phyloP scores from a whole-genome alignment of 2,329 filamentous ascomycete species.

The Trichoderma atroviride region DNA sequence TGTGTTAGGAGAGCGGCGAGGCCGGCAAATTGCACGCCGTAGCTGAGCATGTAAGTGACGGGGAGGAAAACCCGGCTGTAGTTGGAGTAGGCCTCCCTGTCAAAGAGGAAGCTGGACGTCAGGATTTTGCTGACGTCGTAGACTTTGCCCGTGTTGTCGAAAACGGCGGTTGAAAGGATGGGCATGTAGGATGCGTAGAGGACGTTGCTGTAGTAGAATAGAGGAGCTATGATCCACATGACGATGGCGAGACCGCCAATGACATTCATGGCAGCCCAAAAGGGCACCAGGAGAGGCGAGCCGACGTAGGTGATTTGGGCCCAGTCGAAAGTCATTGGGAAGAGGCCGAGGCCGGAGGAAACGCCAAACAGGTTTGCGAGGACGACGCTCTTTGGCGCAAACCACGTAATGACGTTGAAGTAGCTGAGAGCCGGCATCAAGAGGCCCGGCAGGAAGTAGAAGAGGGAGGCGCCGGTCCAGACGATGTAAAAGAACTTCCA shows the following conservation, averaged over 20 bases:
- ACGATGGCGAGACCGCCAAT: conserved; percentile 77
- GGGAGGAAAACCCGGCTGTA: conserved; percentile 85
- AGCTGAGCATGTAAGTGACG: conserved; percentile 85
- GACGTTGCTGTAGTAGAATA: conserved; percentile 79
- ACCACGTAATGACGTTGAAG: conserved; percentile 88
- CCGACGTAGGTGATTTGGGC: conserved; percentile 87
- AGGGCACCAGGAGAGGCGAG: conserved; percentile 79
- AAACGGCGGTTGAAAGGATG: conserved; percentile 80
- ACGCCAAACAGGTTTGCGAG: conserved; percentile 85
- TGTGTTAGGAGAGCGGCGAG: conserved; percentile 79
- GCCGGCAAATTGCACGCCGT: conserved; percentile 83
- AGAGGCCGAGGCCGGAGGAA: conserved; percentile 79
- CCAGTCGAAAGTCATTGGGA: conserved; percentile 90
- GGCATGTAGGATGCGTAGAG: conserved; percentile 85
- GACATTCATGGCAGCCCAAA: conserved; percentile 85
- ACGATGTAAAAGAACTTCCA: conserved; percentile 83
- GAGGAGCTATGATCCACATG: conserved; percentile 82
- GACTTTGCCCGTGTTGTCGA: conserved; percentile 78
- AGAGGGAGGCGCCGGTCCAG: conserved; percentile 70
- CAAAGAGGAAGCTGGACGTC: conserved; percentile 76
- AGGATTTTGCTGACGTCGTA: conserved; percentile 83
- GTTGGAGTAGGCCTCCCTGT: conserved; percentile 72
- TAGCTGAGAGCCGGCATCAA: conserved; percentile 84
- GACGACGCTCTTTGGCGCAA: conserved; percentile 83
- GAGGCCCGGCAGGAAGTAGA: conserved; percentile 84